phyloP scores from a whole-genome alignment of 768 basidiomycete species.

The Russula vinacea region DNA sequence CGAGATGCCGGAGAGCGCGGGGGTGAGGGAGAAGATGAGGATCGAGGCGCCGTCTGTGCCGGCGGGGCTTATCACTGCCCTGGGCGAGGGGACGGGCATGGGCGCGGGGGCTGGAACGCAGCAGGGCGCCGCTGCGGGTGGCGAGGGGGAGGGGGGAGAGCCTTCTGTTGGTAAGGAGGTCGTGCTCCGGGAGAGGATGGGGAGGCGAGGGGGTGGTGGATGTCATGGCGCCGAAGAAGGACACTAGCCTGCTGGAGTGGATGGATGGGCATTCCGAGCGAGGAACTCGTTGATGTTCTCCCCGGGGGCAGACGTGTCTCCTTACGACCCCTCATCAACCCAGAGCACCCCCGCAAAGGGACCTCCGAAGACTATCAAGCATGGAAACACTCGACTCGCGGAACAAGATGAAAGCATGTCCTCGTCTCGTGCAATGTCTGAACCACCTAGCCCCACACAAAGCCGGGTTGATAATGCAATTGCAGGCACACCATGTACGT shows the following conservation, averaged over 20 bases:
- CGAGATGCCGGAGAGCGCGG: conserved; percentile 47
- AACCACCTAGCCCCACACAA: conserved; percentile 83
- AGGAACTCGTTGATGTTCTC: conserved; percentile 95
- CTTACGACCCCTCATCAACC: conserved; percentile 52
- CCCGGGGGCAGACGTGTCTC: conserved; percentile 85
- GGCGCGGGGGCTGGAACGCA: conserved; percentile 11
- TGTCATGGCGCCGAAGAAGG: conserved; percentile 79
- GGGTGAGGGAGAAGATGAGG: conserved; percentile 63
- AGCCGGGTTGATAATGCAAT: conserved; percentile 93
- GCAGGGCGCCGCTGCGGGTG: conserved; percentile 35
- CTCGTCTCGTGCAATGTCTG: conserved; percentile 45
- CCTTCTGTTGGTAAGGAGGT: conserved; percentile 33
- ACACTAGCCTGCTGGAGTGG: conserved; percentile 65
- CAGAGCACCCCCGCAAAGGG: conserved; percentile 37
- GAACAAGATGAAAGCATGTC: conserved; percentile 59
- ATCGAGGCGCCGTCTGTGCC: conserved; percentile 55
- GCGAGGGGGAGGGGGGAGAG: conserved; percentile 33
- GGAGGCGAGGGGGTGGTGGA: conserved; percentile 46
- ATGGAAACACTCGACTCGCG: conserved; percentile 76
- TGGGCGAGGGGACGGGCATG: conserved; percentile 27
- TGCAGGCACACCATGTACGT: conserved; percentile 79
- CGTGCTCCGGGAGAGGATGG: conserved; percentile 22
- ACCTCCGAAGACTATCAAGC: conserved; percentile 63
- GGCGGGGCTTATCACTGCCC: conserved; percentile 51
- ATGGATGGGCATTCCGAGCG: conserved; percentile 82